These are phyloP conservation scores for Chlamydomonas reinhardtii DNA, from an alignment of 163 green algal genomes.

Conservation along the genomic window DNA sequence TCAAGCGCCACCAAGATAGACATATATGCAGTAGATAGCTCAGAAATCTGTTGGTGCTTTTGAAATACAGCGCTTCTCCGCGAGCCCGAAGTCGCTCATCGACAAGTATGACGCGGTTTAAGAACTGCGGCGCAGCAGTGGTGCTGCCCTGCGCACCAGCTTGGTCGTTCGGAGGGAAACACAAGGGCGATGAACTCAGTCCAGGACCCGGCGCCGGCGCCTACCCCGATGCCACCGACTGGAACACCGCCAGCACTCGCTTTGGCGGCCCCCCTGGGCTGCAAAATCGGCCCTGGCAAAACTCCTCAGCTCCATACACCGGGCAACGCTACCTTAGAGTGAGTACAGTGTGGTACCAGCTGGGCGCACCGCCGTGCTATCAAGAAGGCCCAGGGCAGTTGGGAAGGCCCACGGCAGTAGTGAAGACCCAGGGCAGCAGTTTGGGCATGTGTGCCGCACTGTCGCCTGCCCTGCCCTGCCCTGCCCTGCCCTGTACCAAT, in stretches of 20 bases:
- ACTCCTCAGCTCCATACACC: slow-evolving; percentile 7
- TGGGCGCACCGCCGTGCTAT: too few species aligned
- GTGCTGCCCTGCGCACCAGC: slow-evolving; percentile 17
- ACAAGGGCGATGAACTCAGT: slow-evolving; percentile 6
- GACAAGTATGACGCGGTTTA: slow-evolving; percentile 27
- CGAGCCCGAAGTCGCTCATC: too few species aligned
- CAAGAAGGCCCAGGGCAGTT: too few species aligned
- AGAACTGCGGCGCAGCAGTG: slow-evolving; percentile 9
- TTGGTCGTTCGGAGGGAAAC: slow-evolving; percentile 16
- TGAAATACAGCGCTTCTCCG: too few species aligned
- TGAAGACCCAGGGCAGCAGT: too few species aligned
- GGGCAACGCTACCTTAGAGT: slow-evolving; percentile 18
- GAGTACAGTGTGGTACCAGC: background rate
- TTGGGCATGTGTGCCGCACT: too few species aligned
- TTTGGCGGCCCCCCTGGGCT: background rate
- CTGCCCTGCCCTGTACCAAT: too few species aligned
- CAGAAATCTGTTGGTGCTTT: too few species aligned
- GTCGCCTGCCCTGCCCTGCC: too few species aligned
- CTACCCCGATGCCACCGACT: slow-evolving; percentile 15
- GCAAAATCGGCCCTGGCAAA: background rate
- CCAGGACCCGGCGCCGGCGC: slow-evolving; percentile 6
- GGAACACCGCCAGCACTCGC: background rate
- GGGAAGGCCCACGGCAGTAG: too few species aligned
- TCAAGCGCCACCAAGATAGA: too few species aligned
- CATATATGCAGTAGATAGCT: too few species aligned